These are phyloP conservation scores for Termitomyces sp. DNA, from an alignment of 768 basidiomycete genomes.

Conservation along the genomic window DNA sequence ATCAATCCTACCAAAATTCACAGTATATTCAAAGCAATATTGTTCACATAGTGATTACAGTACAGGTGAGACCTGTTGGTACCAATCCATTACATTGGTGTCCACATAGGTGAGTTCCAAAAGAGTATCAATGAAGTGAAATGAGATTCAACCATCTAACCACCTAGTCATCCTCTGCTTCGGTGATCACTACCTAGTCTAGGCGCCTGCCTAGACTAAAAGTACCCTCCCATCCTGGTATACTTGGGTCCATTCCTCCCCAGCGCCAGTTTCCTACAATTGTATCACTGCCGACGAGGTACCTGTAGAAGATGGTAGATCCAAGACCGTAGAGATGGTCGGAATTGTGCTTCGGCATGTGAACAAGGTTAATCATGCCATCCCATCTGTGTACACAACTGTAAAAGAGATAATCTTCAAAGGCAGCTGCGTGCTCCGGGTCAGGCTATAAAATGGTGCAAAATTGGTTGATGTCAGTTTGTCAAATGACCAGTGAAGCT, in stretches of 20 bases:
- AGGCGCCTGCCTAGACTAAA: constrained; percentile 58
- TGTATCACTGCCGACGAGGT: constrained; percentile 60
- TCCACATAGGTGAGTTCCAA: background rate
- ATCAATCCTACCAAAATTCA: background rate
- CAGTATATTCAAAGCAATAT: background rate
- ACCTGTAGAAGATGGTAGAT: constrained; percentile 63
- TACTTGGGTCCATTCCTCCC: constrained; percentile 40
- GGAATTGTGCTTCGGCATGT: background rate
- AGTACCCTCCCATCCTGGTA: constrained; percentile 60
- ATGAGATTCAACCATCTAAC: background rate
- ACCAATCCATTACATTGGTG: background rate
- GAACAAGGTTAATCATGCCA: constrained; percentile 6
- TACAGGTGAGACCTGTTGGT: background rate
- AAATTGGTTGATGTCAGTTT: background rate
- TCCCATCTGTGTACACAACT: constrained; percentile 13
- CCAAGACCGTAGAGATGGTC: constrained; percentile 17
- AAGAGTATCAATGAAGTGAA: background rate
- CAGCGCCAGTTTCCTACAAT: constrained; percentile 75
- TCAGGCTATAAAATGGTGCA: constrained; percentile 2
- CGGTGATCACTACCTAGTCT: constrained; percentile 5
- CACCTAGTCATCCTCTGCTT: background rate
- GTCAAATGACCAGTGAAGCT: background rate
- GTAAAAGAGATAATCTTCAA: constrained; percentile 1
- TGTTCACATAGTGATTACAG: background rate
- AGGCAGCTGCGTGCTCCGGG: constrained; percentile 9